A percentile compares a stretch with the other conserved stretches of the same genome.
Evolutionary conservation across 164 flowering plant species (phyloP).

Genomic region (Liriodendron chinense): DNA sequence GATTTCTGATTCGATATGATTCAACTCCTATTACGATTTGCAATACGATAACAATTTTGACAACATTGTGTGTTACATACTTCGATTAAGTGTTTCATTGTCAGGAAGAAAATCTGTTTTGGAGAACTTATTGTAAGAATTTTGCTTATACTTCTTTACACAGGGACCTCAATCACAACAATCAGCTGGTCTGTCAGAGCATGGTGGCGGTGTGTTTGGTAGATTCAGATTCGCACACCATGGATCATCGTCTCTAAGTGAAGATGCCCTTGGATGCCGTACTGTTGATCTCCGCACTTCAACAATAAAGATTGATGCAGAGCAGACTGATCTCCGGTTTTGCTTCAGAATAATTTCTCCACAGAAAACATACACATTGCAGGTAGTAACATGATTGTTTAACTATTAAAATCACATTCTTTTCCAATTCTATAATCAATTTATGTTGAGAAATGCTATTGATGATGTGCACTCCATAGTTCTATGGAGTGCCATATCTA

Average conservation of each 20-base stretch:
- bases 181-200: slow-evolving; percentile 41
- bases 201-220: slow-evolving; percentile 66
- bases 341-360: slow-evolving; percentile 93
- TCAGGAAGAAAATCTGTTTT: background rate
- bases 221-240: slow-evolving; percentile 71
- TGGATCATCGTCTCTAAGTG: slow-evolving; percentile 45
- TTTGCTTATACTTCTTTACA: slow-evolving; percentile 4
- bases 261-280: slow-evolving; percentile 50
- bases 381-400: slow-evolving; percentile 37
- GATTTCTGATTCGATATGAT: no score
- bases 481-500: background rate
- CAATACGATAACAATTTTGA: no score
- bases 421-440: background rate
- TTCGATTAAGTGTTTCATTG: background rate
- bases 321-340: slow-evolving; percentile 79
- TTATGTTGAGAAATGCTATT: background rate
- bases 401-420: background rate
- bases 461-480: background rate
- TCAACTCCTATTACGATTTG: no score
- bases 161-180: slow-evolving; percentile 60
- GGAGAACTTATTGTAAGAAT: background rate
- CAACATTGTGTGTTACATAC: no score
- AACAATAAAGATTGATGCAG: slow-evolving; percentile 85
- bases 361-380: slow-evolving; percentile 70
- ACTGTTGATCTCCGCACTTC: slow-evolving; percentile 78